Evolutionary conservation across 495 filamentous ascomycete genomes (phyloP).

Genomic region (Aspergillus cristatus): DNA sequence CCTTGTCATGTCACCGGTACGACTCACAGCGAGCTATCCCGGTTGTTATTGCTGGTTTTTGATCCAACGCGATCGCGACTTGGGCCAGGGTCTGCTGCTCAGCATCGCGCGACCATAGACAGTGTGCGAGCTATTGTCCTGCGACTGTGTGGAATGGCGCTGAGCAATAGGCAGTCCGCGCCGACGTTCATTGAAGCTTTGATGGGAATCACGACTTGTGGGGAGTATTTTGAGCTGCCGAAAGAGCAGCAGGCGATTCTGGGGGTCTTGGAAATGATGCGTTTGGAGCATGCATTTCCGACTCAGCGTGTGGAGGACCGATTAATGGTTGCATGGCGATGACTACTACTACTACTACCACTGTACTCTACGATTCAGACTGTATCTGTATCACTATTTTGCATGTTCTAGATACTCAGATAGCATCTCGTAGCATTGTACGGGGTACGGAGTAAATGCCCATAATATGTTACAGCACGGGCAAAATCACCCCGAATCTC

Average conservation of each 20-base stretch:
- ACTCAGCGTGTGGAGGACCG: constrained; percentile 5
- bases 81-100: constrained; percentile 16
- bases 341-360: too few relatives aligned
- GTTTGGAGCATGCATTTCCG: constrained; percentile 4
- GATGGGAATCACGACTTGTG: constrained; percentile 23
- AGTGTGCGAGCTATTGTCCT: constrained; percentile 17
- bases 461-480: too few relatives aligned
- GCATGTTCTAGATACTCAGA: too few relatives aligned
- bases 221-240: constrained; percentile 17
- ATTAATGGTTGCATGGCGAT: constrained; percentile 4
- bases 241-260: constrained; percentile 19
- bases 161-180: constrained; percentile 19
- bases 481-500: too few relatives aligned
- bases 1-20: constrained; percentile 27
- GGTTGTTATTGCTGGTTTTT: constrained; percentile 31
- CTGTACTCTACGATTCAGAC: too few relatives aligned
- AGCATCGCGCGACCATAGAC: constrained; percentile 9
- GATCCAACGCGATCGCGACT: constrained; percentile 28
- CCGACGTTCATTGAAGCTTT: constrained; percentile 18
- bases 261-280: constrained; percentile 4
- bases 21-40: constrained; percentile 27
- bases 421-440: too few relatives aligned
- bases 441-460: too few relatives aligned
- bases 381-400: too few relatives aligned
- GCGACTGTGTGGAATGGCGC: constrained; percentile 20